Evolutionary conservation across 495 filamentous ascomycete genomes (phyloP), one percentile per base, ranked within the genome.

Genomic region (Mycothermus thermophilus): DNA sequence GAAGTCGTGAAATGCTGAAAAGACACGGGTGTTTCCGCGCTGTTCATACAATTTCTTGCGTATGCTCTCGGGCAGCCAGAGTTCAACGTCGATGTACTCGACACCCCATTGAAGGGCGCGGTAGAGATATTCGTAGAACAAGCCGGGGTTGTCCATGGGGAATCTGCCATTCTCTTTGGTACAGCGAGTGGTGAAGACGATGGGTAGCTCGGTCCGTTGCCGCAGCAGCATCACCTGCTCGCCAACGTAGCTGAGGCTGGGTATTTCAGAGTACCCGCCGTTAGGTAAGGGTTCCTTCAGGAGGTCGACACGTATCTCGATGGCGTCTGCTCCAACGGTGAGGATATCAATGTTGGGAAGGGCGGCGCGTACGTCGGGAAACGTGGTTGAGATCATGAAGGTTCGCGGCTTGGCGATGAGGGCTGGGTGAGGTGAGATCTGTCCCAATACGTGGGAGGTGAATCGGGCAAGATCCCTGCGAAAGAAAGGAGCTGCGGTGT

Each of bases 1-100:
- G 47, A 86, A 85, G 55, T 90, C 82, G 55, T 90, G 83, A 43
- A 84, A 87, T 2, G 83, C 80, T 5, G 81, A 84, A 63, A 87
- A 83, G 55, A 90, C 83, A 31, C 74, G 73, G 54, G 78, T 83
- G 52, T 71, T 76, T 5, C 83, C 81, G 41, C 80, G 73, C 28
- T 70, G 63, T 50, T 78, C 72, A 16, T 73, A 73, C n/a, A 90
- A 57, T 25, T 54, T 64, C 31, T 60, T 59, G 34, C 82, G 64
- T 35, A 90, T 79, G 8, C 75, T 59, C 54, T 85, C 82, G 6
- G 83, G 82, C 11, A 87, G 66, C 81, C 82, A 86, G 30, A 87
- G 53, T 54, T 90, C 83, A 10, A 90, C 80, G 41, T 90, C 83
- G 30, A 90, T 77, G 52, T 87, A 90, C 51, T 87, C 82, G 22